Conservation (phyloP, 495 filamentous ascomycete genomes). For the Filosporella fistucella region DNA sequence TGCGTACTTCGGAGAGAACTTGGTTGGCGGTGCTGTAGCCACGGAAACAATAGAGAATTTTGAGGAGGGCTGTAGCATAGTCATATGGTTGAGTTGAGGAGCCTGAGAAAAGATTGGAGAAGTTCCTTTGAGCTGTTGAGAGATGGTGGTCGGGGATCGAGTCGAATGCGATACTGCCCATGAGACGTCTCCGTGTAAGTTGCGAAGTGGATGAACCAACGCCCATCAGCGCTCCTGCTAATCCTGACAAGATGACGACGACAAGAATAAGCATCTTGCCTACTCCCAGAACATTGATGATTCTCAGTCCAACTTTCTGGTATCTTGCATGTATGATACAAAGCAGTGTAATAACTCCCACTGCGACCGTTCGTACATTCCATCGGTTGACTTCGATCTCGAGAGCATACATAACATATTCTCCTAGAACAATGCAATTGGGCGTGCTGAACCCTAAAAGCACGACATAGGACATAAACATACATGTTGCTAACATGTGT, state of each 20-base stretch:
- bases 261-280: slow-evolving; percentile 61
- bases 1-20: slow-evolving; percentile 53
- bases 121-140: slow-evolving; percentile 32
- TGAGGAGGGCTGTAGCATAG: slow-evolving; percentile 44
- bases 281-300: slow-evolving; percentile 59
- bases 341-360: slow-evolving; percentile 52
- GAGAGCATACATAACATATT: slow-evolving; percentile 60
- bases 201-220: slow-evolving; percentile 26
- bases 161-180: slow-evolving; percentile 17
- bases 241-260: slow-evolving; percentile 58
- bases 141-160: slow-evolving; percentile 22
- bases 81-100: slow-evolving; percentile 39
- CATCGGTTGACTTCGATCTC: slow-evolving; percentile 50
- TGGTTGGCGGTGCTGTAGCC: slow-evolving; percentile 43
- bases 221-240: slow-evolving; percentile 37
- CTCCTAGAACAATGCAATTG: slow-evolving; percentile 64
- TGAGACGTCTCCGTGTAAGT: slow-evolving; percentile 4
- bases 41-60: slow-evolving; percentile 44
- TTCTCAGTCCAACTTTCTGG: slow-evolving; percentile 56
- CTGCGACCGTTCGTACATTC: slow-evolving; percentile 55
- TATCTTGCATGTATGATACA: slow-evolving; percentile 53
- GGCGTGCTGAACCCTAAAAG: slow-evolving; percentile 47
- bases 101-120: slow-evolving; percentile 29
- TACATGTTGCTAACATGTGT: slow-evolving; percentile 54
- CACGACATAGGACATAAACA: slow-evolving; percentile 56